Percentiles rank a stretch among this genome's conserved stretches.
Conservation (phyloP, 768 basidiomycete species). For the Leccinum aurantiacum region DNA sequence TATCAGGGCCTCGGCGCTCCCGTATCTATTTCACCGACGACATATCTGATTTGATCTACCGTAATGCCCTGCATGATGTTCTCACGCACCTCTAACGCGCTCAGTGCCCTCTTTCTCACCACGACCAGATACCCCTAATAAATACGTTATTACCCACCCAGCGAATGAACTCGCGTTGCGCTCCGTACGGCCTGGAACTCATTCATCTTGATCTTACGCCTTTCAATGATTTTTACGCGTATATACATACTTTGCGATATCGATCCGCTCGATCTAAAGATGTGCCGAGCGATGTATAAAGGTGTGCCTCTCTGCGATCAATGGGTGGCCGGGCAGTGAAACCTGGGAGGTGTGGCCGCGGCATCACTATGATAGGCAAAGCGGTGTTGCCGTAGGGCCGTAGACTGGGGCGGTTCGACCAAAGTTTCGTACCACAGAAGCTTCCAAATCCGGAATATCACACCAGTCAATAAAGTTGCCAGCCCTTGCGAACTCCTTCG, state of each 20-base stretch:
- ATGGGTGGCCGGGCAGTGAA: slow-evolving; percentile 6
- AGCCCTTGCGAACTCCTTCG: slow-evolving; percentile 1
- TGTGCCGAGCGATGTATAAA: slow-evolving; percentile 17
- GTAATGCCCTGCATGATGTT: slow-evolving; percentile 25
- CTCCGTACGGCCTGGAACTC: slow-evolving; percentile 9
- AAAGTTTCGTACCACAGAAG: slow-evolving; percentile 24
- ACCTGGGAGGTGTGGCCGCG: slow-evolving; percentile 12
- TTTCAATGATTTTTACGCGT: slow-evolving; percentile 33
- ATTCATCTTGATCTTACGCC: slow-evolving; percentile 21
- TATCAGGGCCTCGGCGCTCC: slow-evolving; percentile 9
- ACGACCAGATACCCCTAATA: slow-evolving; percentile 33
- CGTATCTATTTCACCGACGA: slow-evolving; percentile 23
- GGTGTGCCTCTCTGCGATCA: slow-evolving; percentile 9
- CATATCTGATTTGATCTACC: slow-evolving; percentile 19
- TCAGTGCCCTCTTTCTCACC: slow-evolving; percentile 17
- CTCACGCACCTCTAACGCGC: slow-evolving; percentile 17
- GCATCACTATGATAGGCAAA: slow-evolving; percentile 19
- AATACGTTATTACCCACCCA: slow-evolving; percentile 34
- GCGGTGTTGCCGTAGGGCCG: slow-evolving; percentile 9
- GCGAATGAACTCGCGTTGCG: slow-evolving; percentile 16
- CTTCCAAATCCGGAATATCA: slow-evolving; percentile 27
- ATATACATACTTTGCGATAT: slow-evolving; percentile 23
- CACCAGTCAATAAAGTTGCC: background rate
- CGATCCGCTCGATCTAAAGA: slow-evolving; percentile 5
- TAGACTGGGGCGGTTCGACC: slow-evolving; percentile 8